Conservation (phyloP, 306 rosid genomes). For the Chamaecrista fasciculata region DNA sequence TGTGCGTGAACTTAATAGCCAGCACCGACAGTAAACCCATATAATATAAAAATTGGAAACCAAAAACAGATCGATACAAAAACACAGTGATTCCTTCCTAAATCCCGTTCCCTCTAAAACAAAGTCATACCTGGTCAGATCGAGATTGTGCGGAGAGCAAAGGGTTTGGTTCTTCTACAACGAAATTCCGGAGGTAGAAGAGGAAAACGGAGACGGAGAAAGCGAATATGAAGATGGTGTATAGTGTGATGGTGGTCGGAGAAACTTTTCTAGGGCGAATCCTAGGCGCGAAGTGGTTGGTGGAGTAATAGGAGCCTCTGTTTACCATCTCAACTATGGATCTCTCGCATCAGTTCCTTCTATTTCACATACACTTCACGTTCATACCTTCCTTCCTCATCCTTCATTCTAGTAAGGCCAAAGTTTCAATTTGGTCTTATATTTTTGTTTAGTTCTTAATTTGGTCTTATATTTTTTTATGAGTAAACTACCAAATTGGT, state of each 20-base stretch:
- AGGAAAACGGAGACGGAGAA: slow-evolving; percentile 58
- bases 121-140: slow-evolving; percentile 41
- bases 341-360: slow-evolving; percentile 3
- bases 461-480: no score
- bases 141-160: slow-evolving; percentile 31
- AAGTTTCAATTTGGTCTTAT: no score
- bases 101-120: slow-evolving; percentile 4
- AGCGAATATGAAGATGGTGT: slow-evolving; percentile 45
- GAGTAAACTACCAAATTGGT: no score
- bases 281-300: slow-evolving; percentile 32
- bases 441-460: no score
- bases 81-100: no score
- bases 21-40: not conserved
- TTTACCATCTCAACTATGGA: slow-evolving; percentile 49
- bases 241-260: slow-evolving; percentile 41
- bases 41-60: no score
- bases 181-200: slow-evolving; percentile 44
- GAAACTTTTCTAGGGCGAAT: slow-evolving; percentile 43
- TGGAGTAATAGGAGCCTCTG: slow-evolving; percentile 36
- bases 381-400: no score
- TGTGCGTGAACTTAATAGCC: not conserved
- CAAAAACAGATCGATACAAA: no score
- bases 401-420: no score
- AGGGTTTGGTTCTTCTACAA: slow-evolving; percentile 37
- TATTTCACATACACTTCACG: no score